Percentiles rank a stretch among this genome's conserved stretches.
Conservation (phyloP, 768 basidiomycete species). For the Exidia glandulosa region DNA sequence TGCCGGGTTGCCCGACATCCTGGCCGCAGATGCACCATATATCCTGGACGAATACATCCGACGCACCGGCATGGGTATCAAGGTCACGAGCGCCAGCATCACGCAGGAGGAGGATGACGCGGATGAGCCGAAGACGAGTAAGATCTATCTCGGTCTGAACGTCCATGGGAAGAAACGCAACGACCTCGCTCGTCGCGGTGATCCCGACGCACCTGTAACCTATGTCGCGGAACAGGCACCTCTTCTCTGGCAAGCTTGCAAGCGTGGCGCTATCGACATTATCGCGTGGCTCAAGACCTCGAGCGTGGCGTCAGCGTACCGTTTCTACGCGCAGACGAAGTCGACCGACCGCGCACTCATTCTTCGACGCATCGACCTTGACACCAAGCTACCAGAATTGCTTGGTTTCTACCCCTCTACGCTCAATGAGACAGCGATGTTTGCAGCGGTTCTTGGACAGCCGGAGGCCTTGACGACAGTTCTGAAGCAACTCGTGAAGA, state of each 20-base stretch:
- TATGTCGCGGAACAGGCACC: constrained; percentile 4
- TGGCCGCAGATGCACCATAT: constrained; percentile 31
- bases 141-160: constrained; percentile 44
- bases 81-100: constrained; percentile 5
- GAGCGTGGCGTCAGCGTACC: constrained; percentile 39
- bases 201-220: constrained; percentile 28
- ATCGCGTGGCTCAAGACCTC: constrained; percentile 38
- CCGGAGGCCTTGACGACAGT: neutral
- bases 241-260: constrained; percentile 36
- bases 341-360: constrained; percentile 32
- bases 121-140: constrained; percentile 17
- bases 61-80: constrained; percentile 31
- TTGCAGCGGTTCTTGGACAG: constrained; percentile 28
- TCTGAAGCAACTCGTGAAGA: constrained; percentile 30
- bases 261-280: constrained; percentile 13
- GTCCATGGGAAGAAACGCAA: constrained; percentile 54
- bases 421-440: constrained; percentile 43
- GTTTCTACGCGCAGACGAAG: constrained; percentile 33
- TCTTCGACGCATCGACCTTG: constrained; percentile 29
- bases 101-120: constrained; percentile 22
- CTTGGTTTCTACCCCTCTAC: constrained; percentile 39
- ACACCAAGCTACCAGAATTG: constrained; percentile 32
- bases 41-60: constrained; percentile 50
- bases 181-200: constrained; percentile 40
- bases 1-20: constrained; percentile 17